Evolutionary conservation across 2,329 filamentous ascomycete genomes (phyloP), one percentile per base, ranked within the genome.

Genomic region (Purpureocillium takamizusanense): DNA sequence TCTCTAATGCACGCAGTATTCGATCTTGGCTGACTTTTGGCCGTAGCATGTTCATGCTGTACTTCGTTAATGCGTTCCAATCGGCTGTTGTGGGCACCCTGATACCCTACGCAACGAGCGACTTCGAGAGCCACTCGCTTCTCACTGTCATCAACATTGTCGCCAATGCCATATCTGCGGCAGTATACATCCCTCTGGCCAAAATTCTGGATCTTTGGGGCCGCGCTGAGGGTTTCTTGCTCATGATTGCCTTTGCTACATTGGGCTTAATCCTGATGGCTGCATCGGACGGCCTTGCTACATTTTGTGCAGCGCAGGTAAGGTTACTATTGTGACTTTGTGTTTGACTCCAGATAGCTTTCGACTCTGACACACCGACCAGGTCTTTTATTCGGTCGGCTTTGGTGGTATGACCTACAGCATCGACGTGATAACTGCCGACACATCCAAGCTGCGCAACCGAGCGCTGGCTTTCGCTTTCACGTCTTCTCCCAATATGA

Each of bases 171-270:
- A 72, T 79, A 50, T 58, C 65, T 44, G 78, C 76, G 30, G 73
- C 78, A 3, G 65, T 74, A 28, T 80, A 79, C 49, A 72, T 81
- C 4, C 76, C 78, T 2, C 66, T 79, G 56, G 55, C 78, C 25
- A 82, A 81, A 51, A 57, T 79, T 10, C 64, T 81, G 34, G 74
- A 83, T 53, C 60, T 81, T 28, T 82, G 75, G 64, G 78, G 76
- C 35, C 72, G 78, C 29, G 69, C 76, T 11, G 68, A 78, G 47
- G 77, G 75, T 9, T 76, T 78, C 50, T 58, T 71, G 23, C 46
- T 76, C 35, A 74, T 76, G 57, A 63, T 72, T 1, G 39, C 57
- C 17, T 62, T 72, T 17, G 64, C 68, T 36, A 64, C 70, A 4
- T 29, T 66, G 39, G 65, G 62, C 13, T 63, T 81, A 33, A 66